Conservation (phyloP, 202 grass and related monocot genomes). For the Digitaria exilis region DNA sequence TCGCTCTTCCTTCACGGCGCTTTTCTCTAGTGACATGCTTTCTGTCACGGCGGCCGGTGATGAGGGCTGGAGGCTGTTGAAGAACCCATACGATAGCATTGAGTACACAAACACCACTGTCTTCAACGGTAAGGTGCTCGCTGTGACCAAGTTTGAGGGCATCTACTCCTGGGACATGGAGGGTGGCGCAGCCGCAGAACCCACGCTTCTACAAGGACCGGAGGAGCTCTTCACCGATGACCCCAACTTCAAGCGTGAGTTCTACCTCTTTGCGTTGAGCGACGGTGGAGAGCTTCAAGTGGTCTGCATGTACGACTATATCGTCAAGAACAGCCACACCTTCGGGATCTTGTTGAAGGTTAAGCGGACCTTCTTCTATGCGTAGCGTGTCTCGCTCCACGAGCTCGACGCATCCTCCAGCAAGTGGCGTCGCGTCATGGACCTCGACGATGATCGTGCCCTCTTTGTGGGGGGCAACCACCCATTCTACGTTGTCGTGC, state of each 20-base stretch:
- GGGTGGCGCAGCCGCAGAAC: background rate
- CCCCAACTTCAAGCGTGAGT: fast-evolving
- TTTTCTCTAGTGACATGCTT: no score
- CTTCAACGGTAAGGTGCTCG: slow-evolving; percentile 17
- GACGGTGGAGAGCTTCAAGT: background rate
- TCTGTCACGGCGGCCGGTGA: background rate
- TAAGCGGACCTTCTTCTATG: background rate
- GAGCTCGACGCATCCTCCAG: background rate
- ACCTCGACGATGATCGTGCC: background rate
- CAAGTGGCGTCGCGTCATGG: background rate
- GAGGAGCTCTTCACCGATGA: background rate
- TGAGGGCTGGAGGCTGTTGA: slow-evolving; percentile 9
- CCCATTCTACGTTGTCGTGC: background rate
- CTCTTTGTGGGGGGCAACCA: slow-evolving; percentile 11
- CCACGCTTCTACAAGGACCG: background rate
- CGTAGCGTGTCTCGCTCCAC: background rate
- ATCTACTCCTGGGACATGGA: slow-evolving; percentile 33
- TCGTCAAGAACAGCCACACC: background rate
- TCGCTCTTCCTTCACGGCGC: slow-evolving; percentile 18
- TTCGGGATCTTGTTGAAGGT: background rate
- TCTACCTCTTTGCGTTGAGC: background rate
- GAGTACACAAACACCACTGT: background rate
- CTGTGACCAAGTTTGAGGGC: background rate
- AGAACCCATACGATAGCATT: background rate
- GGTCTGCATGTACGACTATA: background rate